These are phyloP conservation scores for Ophiocordyceps polyrhachis-furcata DNA, from an alignment of 2,329 filamentous ascomycete species.

Conservation along the genomic window DNA sequence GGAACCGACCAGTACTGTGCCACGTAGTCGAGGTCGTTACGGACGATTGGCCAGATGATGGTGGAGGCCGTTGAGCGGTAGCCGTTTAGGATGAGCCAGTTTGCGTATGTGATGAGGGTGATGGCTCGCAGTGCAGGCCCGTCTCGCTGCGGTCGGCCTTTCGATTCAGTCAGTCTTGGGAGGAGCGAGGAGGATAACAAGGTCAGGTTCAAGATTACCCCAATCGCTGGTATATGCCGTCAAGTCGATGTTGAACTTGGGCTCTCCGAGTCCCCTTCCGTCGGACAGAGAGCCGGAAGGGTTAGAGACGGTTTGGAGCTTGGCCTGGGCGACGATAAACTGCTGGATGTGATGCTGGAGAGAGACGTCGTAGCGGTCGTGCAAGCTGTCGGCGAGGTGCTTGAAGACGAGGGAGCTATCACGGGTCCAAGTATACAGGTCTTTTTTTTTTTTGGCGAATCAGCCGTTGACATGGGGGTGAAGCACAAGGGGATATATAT, in stretches of 20 bases:
- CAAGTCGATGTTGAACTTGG: constrained; percentile 51
- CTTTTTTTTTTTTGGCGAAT: constrained; percentile 23
- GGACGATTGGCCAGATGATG: constrained; percentile 53
- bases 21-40: constrained; percentile 60
- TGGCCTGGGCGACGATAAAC: constrained; percentile 49
- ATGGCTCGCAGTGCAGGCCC: constrained; percentile 61
- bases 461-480: neutral
- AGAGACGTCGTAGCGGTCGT: constrained; percentile 33
- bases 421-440: constrained; percentile 65
- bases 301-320: constrained; percentile 47
- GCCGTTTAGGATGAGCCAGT: constrained; percentile 51
- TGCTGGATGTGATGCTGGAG: constrained; percentile 45
- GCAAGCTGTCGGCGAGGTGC: constrained; percentile 46
- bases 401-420: constrained; percentile 57
- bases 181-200: no score
- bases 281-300: constrained; percentile 41
- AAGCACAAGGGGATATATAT: neutral
- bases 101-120: constrained; percentile 52
- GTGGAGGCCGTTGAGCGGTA: constrained; percentile 35
- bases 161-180: no score
- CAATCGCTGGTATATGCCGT: constrained; percentile 47
- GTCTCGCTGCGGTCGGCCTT: constrained; percentile 56
- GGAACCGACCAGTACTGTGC: constrained; percentile 47
- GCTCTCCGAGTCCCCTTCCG: constrained; percentile 44
- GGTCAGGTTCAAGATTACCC: no score